Evolutionary conservation across 768 basidiomycete species (phyloP), one percentile per base, ranked within the genome.

Genomic region (Lepiota venenata): DNA sequence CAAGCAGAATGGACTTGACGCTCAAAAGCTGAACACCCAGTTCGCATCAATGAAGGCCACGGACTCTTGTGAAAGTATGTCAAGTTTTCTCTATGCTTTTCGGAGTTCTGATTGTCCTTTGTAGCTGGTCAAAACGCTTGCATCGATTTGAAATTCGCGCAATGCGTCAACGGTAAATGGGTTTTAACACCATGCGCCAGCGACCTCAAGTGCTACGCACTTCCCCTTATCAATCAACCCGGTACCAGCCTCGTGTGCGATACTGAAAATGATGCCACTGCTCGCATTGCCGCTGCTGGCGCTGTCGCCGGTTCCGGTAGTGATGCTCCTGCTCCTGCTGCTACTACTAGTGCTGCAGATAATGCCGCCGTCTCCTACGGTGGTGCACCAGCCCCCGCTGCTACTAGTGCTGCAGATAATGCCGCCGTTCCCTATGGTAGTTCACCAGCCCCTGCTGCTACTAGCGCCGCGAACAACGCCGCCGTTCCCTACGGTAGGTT

Each of bases 231-330:
- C 49, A 76, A 75, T 61, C 69, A 71, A 38, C 55, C 71, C 10
- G 82, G 82, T 2, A 75, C 75, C 1, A 71, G 69, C 16, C 57
- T 82, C 25, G 62, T 66, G 16, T 84, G 82, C 60, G 75, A 75
- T 27, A 71, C 68, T 1, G 43, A 63, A 29, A 59, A 49, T 4
- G 80, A 77, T 51, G 74, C 77, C 2, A 21, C 60, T n/a, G 61
- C 66, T 4, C 71, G 75, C 12, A 75, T 83, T 56, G 55, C 61
- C 10, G 67, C 63, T 22, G 70, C 74, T 11, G 79, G 80, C n/a
- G n/a, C n/a, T n/a, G n/a, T n/a, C n/a, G n/a, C n/a, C n/a, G n/a
- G n/a, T n/a, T n/a, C n/a, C n/a, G n/a, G n/a, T n/a, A n/a, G n/a
- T n/a, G n/a, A n/a, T n/a, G n/a, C n/a, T n/a, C n/a, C n/a, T n/a